Conservation (phyloP, 164 flowering plant genomes). For the Stephania yunnanensis region DNA sequence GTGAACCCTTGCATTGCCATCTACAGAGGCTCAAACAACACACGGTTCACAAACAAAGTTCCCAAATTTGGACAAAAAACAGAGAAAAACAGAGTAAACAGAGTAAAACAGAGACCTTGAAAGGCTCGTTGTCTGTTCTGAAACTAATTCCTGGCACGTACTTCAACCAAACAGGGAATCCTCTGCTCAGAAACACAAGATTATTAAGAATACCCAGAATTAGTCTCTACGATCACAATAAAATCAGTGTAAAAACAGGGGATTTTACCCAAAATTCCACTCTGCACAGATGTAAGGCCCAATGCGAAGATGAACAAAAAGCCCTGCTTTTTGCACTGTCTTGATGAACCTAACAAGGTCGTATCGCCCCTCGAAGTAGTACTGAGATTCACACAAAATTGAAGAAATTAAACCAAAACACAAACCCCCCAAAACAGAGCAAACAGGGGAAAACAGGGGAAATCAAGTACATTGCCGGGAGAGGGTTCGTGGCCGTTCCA, state of each 20-base stretch:
- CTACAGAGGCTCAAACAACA: constrained; percentile 29
- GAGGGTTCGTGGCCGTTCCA: constrained; percentile 86
- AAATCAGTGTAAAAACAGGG: constrained; percentile 3
- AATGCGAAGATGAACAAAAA: constrained; percentile 77
- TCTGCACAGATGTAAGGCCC: constrained; percentile 94
- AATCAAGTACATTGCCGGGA: constrained; percentile 45
- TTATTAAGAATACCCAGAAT: not conserved
- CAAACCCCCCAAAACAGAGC: not conserved
- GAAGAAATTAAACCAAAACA: not conserved
- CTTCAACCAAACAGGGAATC: constrained; percentile 89
- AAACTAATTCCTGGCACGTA: constrained; percentile 90
- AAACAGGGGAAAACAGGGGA: not conserved
- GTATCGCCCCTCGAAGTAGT: constrained; percentile 76
- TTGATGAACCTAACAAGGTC: constrained; percentile 74
- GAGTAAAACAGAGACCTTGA: constrained; percentile 46
- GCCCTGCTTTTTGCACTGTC: constrained; percentile 71
- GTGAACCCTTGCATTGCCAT: constrained; percentile 75
- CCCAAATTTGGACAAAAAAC: no score
- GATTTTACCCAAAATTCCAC: constrained; percentile 77
- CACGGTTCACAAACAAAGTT: no score
- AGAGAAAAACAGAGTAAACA: no score
- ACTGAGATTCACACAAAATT: constrained; percentile 38
- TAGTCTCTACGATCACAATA: not conserved
- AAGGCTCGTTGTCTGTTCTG: constrained; percentile 88
- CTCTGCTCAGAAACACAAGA: constrained; percentile 31